Evolutionary conservation across 1,284 basidiomycete species (phyloP).

Genomic region (Malassezia dermatis): DNA sequence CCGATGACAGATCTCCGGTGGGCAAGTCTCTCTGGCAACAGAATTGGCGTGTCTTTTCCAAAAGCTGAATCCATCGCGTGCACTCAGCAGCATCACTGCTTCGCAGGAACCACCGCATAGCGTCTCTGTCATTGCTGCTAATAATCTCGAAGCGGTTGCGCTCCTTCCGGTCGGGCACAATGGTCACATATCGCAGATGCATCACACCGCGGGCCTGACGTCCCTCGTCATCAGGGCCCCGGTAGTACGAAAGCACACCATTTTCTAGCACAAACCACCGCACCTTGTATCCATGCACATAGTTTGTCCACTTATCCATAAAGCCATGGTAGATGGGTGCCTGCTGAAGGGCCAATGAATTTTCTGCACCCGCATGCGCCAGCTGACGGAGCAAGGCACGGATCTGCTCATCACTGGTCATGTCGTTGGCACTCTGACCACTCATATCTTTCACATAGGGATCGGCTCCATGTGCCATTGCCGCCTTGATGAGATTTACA

Average conservation of each 20-base stretch:
- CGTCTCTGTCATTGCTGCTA: constrained; percentile 50
- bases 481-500: constrained; percentile 68
- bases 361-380: constrained; percentile 49
- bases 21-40: constrained; percentile 22
- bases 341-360: constrained; percentile 26
- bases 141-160: constrained; percentile 73
- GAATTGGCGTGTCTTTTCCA: constrained; percentile 36
- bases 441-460: constrained; percentile 74
- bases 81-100: constrained; percentile 56
- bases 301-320: constrained; percentile 73
- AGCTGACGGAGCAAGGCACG: constrained; percentile 71
- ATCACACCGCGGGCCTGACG: constrained; percentile 79
- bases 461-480: constrained; percentile 74
- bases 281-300: constrained; percentile 78
- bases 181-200: constrained; percentile 66
- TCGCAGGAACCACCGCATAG: constrained; percentile 79
- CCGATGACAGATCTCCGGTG: background rate
- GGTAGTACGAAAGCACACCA: constrained; percentile 66
- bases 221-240: constrained; percentile 81
- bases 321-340: constrained; percentile 42
- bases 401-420: constrained; percentile 63
- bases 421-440: constrained; percentile 66
- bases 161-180: constrained; percentile 50
- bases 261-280: constrained; percentile 89
- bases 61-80: constrained; percentile 41